phyloP scores from a whole-genome alignment of 2,329 filamentous ascomycete species.

The Whalleya microplaca region DNA sequence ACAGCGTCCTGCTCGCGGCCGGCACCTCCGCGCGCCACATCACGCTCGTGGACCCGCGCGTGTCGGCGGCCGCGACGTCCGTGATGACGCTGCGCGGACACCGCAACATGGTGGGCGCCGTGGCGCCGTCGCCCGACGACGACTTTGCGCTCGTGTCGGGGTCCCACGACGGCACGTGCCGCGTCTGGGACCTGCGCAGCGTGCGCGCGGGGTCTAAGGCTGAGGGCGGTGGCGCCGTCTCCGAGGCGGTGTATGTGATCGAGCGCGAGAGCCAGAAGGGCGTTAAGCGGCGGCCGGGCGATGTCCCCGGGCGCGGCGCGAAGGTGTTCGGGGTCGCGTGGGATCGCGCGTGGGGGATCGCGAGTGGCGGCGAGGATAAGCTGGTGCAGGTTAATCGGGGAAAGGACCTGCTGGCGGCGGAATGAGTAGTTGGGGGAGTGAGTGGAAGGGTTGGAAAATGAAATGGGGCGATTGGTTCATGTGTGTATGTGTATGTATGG shows the following conservation, averaged over 20 bases:
- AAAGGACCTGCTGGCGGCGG: conserved; percentile 49
- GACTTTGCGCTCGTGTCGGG: conserved; percentile 84
- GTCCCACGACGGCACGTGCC: conserved; percentile 89
- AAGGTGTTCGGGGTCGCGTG: conserved; percentile 91
- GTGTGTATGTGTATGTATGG: too few species aligned
- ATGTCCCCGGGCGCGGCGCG: conserved; percentile 74
- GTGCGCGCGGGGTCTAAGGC: conserved; percentile 62
- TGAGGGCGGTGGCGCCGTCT: conserved; percentile 64
- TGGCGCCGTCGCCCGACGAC: conserved; percentile 61
- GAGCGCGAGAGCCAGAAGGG: conserved; percentile 72
- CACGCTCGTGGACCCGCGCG: conserved; percentile 88
- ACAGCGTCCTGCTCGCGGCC: conserved; percentile 59
- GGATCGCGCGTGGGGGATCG: conserved; percentile 85
- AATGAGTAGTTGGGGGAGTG: too few species aligned
- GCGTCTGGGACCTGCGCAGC: conserved; percentile 90
- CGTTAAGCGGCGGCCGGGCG: conserved; percentile 60
- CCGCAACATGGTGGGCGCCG: conserved; percentile 68
- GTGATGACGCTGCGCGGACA: conserved; percentile 93
- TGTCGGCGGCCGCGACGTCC: conserved; percentile 72
- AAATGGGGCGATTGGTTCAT: too few species aligned
- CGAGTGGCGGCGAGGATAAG: conserved; percentile 92
- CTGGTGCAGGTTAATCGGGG: conserved; percentile 87
- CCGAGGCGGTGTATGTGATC: conserved; percentile 77
- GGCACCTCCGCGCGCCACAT: conserved; percentile 87
- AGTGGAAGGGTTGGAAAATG: too few species aligned